Base-by-base conservation (phyloP, 306 rosid species). In the Luffa acutangula region DNA sequence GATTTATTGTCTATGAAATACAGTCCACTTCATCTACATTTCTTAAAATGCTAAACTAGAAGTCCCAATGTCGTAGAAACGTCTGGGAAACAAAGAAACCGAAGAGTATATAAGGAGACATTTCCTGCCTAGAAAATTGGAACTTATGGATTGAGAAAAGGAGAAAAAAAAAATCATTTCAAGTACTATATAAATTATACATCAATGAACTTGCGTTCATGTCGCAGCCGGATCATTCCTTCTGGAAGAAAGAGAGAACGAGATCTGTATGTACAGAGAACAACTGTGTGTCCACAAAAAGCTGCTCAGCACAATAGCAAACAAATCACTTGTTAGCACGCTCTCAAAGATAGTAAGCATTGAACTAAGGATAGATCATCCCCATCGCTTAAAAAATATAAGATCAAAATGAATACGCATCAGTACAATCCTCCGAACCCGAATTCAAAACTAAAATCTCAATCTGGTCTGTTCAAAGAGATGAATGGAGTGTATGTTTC, bases 241-340 rank as follows among this genome's bases (percentile, higher is more conserved):
- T 93, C 86, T 96, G 98, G 91, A 96, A 89, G 90, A 90, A 91
- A 11, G 97, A 96, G 52, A 96, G 99, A 84, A 91, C 97, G 73
- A 93, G 89, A 83, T 96, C 98, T 33, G 99, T 96, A 80, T 90
- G 98, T 79, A 91, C 98, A 51, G 98, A 93, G 79, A 96, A 96
- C 67, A 93, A 87, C 78, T 96, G 99, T 9, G 99, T 96, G 84
- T 96, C 98, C 83, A 93, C 90, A 63, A 93, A 96, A 82, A 59
- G 94, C 99, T 96, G 93, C 85, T 79, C 51, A 25, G 43, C 84
- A 81, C 58, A 51, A 51, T 51, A 34, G 15, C 45, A 53, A 78
- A 51, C 81, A 57, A 43, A 46, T 6, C 34, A 39, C 21, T 78
- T 49, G 64, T 78, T 21, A 80, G 76, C 17, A 45, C 45, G 2